A percentile compares a stretch with the other conserved stretches of the same genome.
Evolutionary conservation across 495 filamentous ascomycete genomes (phyloP).

Genomic region (Neurospora intermedia): DNA sequence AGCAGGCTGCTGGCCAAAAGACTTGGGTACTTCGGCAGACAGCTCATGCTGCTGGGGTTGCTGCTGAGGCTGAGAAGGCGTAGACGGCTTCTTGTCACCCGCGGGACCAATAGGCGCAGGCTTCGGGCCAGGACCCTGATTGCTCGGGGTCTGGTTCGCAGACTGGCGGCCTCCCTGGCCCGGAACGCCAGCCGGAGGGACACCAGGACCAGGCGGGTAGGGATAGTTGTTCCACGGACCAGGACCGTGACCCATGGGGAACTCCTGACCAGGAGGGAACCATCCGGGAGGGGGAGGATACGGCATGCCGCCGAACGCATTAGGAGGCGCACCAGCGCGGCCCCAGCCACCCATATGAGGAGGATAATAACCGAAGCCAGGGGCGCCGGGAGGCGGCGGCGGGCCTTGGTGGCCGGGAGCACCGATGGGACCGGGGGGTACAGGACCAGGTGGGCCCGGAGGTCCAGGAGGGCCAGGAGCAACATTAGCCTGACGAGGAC

Average conservation of each 20-base stretch:
- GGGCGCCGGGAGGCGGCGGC: conserved; percentile 11
- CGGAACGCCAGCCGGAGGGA: conserved; percentile 21
- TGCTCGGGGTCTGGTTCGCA: conserved; percentile 26
- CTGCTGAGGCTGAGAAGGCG: conserved; percentile 8
- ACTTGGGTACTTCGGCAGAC: conserved; percentile 27
- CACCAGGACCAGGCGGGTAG: conserved; percentile 39
- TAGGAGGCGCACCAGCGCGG: conserved; percentile 23
- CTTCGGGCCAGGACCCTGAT: conserved; percentile 30
- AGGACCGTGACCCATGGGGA: conserved; percentile 49
- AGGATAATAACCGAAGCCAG: conserved; percentile 30
- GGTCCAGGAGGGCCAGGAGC: conserved; percentile 28
- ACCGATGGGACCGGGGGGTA: conserved; percentile 17
- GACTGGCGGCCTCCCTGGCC: conserved; percentile 19
- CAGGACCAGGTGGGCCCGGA: conserved; percentile 8
- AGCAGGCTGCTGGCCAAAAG: conserved; percentile 25
- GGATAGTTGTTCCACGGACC: conserved; percentile 46
- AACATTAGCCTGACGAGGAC: conserved; percentile 25
- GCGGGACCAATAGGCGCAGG: conserved; percentile 46
- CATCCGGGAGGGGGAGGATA: conserved; percentile 60
- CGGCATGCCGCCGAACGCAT: conserved; percentile 34
- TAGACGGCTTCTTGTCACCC: conserved; percentile 34
- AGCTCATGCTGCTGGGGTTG: conserved; percentile 17
- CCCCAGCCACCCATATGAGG: conserved; percentile 46
- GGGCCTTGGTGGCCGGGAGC: conserved; percentile 22
- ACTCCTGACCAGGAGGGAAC: conserved; percentile 76